Base-by-base conservation (phyloP, 176 grass and related monocot genomes). In the Secale cereale region DNA sequence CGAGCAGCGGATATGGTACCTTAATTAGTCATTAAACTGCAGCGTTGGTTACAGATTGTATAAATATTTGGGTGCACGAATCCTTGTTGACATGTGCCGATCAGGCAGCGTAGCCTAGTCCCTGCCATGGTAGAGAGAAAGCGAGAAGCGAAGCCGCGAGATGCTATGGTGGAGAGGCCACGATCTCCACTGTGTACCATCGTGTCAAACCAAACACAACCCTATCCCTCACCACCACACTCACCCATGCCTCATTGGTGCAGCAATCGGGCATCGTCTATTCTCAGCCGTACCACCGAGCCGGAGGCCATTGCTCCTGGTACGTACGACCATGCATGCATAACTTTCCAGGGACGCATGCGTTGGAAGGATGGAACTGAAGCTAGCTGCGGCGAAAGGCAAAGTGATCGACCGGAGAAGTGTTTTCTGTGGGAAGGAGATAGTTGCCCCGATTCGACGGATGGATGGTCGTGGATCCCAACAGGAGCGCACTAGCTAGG, bases 131-230 rank as follows among this genome's bases (percentile, higher is more conserved):
- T 43, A 74, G 26, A 20, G 8, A 20, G 43, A 68, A 65, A 28
- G 64, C 5, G 4, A 78, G 70, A 89, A 82, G 83, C 73, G 65
- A 52, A 78, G 71, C 83, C 88, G 88, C 78, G 88, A 80, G 78
- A 31, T 26, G 57, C 8, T 19, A 2, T 30, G 23, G 82, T 65
- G 71, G 82, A 35, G 64, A 81, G 26, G 23, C 66, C 57, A 67
- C 57, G 26, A 22, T 20, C 8, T 31, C 39, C 17, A 74, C 46
- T 19, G 16, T 52, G 16, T 7, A 52, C 48, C 48, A 19, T 36
- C 57, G 23, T 68, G 43, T 60, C 77, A 62, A 39, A 66, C 26
- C 28, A 60, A 17, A 66, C 22, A 32, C 50, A 45, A 3, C 14
- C 9, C 19, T 8, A 57, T 22, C 19, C 20, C 52, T 57, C 8